phyloP scores from a whole-genome alignment of 805 yeast species.

The Debaryomyces maramus region DNA sequence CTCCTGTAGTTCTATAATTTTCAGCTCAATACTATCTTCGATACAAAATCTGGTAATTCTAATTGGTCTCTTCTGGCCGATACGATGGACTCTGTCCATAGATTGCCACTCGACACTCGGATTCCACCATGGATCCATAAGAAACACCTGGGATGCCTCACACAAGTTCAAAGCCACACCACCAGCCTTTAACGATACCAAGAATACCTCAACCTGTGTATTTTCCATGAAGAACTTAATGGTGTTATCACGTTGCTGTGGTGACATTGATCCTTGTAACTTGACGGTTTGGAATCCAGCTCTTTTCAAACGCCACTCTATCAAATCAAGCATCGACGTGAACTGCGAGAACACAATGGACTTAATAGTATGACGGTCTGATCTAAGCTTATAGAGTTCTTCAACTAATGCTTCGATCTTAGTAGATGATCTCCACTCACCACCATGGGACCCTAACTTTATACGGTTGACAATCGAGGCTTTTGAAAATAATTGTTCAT shows the following conservation, averaged over 20 bases:
- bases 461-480: conserved; percentile 83
- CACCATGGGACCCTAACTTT: conserved; percentile 64
- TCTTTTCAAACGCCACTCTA: conserved; percentile 91
- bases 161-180: conserved; percentile 97
- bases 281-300: conserved; percentile 96
- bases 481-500: conserved; percentile 56
- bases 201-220: conserved; percentile 86
- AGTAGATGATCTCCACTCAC: conserved; percentile 91
- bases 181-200: conserved; percentile 96
- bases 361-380: conserved; percentile 85
- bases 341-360: conserved; percentile 97
- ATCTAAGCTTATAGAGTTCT: conserved; percentile 81
- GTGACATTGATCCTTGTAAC: conserved; percentile 96
- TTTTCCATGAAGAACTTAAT: conserved; percentile 91
- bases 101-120: conserved; percentile 98
- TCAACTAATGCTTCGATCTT: conserved; percentile 96
- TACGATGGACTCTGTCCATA: conserved; percentile 97
- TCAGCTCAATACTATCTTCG: conserved; percentile 94
- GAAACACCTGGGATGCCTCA: conserved; percentile 95
- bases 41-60: conserved; percentile 89
- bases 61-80: conserved; percentile 94
- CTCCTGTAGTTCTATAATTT: conserved; percentile 93
- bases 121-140: conserved; percentile 99
- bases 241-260: conserved; percentile 89
- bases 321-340: conserved; percentile 92